Percentiles rank a stretch among this genome's conserved stretches.
Evolutionary conservation across 352 stramenopile genomes (phyloP).

Genomic region (Phytophthora hibernalis): DNA sequence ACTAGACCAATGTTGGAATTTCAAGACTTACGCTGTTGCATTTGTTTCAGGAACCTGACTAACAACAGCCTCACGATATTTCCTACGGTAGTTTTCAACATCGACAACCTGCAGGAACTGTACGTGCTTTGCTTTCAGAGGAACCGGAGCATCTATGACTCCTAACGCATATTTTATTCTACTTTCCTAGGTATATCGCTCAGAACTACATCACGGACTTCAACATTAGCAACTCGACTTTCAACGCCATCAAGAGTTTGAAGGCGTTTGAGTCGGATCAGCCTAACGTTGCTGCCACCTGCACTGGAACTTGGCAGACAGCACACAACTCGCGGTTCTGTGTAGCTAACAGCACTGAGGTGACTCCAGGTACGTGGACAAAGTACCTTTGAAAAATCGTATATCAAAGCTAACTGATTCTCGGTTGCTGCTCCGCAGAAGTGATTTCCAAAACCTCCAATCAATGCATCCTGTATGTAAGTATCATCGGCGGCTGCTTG

Average conservation of each 20-base stretch:
- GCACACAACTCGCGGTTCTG: constrained; percentile 42
- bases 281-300: constrained; percentile 21
- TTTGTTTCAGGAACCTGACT: constrained; percentile 36
- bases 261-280: constrained; percentile 37
- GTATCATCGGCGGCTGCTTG: constrained; percentile 30
- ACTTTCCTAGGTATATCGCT: constrained; percentile 38
- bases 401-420: constrained; percentile 3
- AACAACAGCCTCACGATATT: constrained; percentile 43
- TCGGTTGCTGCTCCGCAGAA: constrained; percentile 3
- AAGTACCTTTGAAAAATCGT: not conserved
- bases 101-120: constrained; percentile 38
- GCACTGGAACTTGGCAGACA: constrained; percentile 39
- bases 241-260: constrained; percentile 39
- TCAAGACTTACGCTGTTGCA: not conserved
- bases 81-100: constrained; percentile 43
- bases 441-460: constrained; percentile 6
- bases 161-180: not conserved
- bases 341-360: constrained; percentile 23
- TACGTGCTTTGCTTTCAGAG: constrained; percentile 14
- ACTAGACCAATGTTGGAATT: not conserved
- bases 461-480: constrained; percentile 22
- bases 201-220: constrained; percentile 46
- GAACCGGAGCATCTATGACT: not conserved
- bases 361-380: constrained; percentile 7
- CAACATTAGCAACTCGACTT: constrained; percentile 41